Evolutionary conservation across 495 filamentous ascomycete species (phyloP), one percentile per base, ranked within the genome.

Genomic region (Neurospora sp.): DNA sequence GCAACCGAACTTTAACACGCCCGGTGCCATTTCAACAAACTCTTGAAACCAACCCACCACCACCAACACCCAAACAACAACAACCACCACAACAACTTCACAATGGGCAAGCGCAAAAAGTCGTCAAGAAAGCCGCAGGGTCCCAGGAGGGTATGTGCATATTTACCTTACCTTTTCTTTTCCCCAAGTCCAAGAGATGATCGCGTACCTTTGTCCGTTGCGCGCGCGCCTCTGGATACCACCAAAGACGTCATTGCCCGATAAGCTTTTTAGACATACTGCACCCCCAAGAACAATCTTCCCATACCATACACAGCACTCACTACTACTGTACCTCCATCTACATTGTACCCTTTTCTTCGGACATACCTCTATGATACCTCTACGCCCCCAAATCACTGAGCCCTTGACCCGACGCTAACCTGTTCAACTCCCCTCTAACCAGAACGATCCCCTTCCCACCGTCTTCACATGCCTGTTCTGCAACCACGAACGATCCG

Each of bases 401-500:
- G 31, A 35, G 31, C 31, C 31, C 31, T 41, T 35, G 27, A 62
- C 27, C 14, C 4, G 1, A 0, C 31, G 54, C 54, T 66, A 66
- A 66, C 54, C 14, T 37, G 7, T 66, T 10, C 20, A 54, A 70
- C 38, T 40, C 20, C 16, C 18, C 39, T 62, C 14, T 14, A 66
- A 72, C 77, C 11, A 97, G 95, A 89, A 88, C 79, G 95, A 97
- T 77, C 92, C 93, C 16, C 88, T 99, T n/a, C 85, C 93, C 18
- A 94, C 91, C 3, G 86, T 89, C 27, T 99, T 99, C 81, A 90
- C 93, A n/a, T 99, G 96, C 79, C 89, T 98, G 39, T 99, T 99
- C 83, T 99, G 96, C 86, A 98, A 97, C 81, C 94, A 98, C 82
- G 96, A 98, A 78, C 93, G 92, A 66, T 91, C 94, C 0, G 92